phyloP scores from a whole-genome alignment of 1,284 basidiomycete genomes.

The Melanopsichium pennsylvanicum region DNA sequence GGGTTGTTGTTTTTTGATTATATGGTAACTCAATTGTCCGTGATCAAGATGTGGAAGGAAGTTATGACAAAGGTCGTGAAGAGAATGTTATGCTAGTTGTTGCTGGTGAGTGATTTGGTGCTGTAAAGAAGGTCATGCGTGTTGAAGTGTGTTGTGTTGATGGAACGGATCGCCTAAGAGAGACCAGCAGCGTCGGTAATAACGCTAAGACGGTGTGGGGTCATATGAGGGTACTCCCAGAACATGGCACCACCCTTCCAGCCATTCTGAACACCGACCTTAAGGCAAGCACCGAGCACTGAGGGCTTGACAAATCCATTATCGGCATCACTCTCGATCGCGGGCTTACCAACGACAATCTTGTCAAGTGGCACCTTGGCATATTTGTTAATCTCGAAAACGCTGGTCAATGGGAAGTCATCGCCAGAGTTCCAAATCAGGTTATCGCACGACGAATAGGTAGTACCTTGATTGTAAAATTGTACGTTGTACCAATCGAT shows the following conservation, averaged over 20 bases:
- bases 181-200: conserved; percentile 39
- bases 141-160: too few relatives aligned
- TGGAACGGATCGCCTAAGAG: conserved; percentile 8
- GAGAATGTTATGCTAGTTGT: too few relatives aligned
- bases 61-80: neutral
- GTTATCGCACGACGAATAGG: conserved; percentile 53
- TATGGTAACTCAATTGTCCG: conserved; percentile 22
- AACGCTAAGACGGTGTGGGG: conserved; percentile 33
- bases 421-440: conserved; percentile 71
- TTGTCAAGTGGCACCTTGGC: conserved; percentile 70
- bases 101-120: too few relatives aligned
- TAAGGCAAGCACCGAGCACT: conserved; percentile 71
- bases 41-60: conserved; percentile 34
- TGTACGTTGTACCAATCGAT: conserved; percentile 70
- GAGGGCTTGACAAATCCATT: conserved; percentile 72
- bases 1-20: too few relatives aligned
- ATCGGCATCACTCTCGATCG: conserved; percentile 69
- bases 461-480: conserved; percentile 50
- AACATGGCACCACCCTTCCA: conserved; percentile 71
- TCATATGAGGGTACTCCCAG: conserved; percentile 52
- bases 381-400: conserved; percentile 74
- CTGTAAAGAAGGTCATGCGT: too few relatives aligned
- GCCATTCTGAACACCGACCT: conserved; percentile 71
- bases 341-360: conserved; percentile 75
- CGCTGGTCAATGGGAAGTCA: conserved; percentile 69